Conservation (phyloP, 768 basidiomycete species). For the Naganishia antarctica region DNA sequence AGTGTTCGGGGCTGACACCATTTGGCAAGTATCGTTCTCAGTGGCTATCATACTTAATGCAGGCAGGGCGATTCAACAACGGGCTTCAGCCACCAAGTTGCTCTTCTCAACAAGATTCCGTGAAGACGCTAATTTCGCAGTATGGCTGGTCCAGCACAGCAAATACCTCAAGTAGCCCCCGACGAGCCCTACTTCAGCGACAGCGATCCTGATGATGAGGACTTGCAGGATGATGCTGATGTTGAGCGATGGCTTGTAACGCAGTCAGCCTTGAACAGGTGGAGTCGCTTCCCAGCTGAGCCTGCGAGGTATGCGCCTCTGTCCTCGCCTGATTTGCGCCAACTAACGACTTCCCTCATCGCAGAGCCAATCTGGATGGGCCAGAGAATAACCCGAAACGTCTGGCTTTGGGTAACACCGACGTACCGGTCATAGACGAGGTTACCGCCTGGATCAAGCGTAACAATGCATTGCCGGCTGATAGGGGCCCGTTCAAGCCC, state of each 20-base stretch:
- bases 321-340: neutral
- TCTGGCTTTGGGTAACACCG: constrained; percentile 17
- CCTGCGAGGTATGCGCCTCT: neutral
- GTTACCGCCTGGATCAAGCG: constrained; percentile 21
- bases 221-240: neutral
- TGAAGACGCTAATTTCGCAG: no score
- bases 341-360: neutral
- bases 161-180: neutral
- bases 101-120: no score
- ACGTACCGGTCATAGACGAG: constrained; percentile 23
- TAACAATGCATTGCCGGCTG: constrained; percentile 12
- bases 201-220: neutral
- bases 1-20: neutral
- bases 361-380: constrained; percentile 12
- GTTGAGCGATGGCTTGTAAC: neutral
- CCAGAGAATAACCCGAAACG: constrained; percentile 15
- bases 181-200: neutral
- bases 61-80: no score
- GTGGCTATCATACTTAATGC: no score
- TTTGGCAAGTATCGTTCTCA: neutral
- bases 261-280: constrained; percentile 2
- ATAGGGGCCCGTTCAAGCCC: neutral
- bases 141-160: neutral
- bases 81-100: no score
- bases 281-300: constrained; percentile 20